These are phyloP conservation scores for Prunus yedoensis DNA, from an alignment of 331 rosid species.

Conservation along the genomic window DNA sequence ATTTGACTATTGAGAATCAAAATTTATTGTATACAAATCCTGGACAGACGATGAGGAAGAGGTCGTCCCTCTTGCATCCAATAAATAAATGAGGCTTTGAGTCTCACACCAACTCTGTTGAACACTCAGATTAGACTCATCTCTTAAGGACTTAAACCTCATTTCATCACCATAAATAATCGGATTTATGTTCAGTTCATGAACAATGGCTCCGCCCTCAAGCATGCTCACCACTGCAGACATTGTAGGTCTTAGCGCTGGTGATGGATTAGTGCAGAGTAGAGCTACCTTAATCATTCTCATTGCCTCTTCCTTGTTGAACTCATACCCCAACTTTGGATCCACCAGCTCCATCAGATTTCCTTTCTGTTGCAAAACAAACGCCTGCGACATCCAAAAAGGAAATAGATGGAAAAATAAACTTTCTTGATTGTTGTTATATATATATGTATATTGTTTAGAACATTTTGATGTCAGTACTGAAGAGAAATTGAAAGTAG, in stretches of 20 bases:
- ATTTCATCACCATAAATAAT: constrained; percentile 16
- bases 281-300: constrained; percentile 41
- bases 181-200: constrained; percentile 12
- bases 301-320: constrained; percentile 36
- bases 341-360: constrained; percentile 40
- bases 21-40: not conserved
- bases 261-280: constrained; percentile 33
- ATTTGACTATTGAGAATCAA: not conserved
- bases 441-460: not conserved
- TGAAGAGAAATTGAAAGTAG: not conserved
- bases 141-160: not conserved
- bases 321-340: constrained; percentile 29
- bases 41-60: not conserved
- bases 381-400: constrained; percentile 30
- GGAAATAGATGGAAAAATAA: not conserved
- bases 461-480: not conserved
- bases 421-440: not conserved
- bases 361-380: constrained; percentile 21
- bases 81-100: not conserved
- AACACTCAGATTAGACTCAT: not conserved
- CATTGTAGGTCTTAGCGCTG: constrained; percentile 42
- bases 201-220: constrained; percentile 23
- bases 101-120: not conserved
- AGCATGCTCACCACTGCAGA: constrained; percentile 41
- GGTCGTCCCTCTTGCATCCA: not conserved